Base-by-base conservation (phyloP, 2,329 filamentous ascomycete species). In the Epichloe aotearoae region DNA sequence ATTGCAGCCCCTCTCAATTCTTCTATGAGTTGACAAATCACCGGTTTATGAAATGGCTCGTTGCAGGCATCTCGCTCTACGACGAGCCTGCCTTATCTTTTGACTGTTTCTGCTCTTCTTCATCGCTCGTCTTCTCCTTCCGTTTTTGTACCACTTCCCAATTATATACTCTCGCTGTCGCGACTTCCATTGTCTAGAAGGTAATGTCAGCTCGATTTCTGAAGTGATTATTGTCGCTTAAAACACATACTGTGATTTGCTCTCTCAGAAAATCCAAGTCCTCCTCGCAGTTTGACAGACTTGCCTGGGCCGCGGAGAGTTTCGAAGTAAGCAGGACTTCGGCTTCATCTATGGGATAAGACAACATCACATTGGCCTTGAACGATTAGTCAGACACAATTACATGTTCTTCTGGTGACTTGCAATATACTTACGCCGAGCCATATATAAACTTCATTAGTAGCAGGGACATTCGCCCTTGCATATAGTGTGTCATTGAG, bases 111-210 rank as follows among this genome's bases (percentile, higher is more conserved):
- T 66, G 63, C 42, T 64, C 65, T 52, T 69, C 67, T 48, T 73
- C 81, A 55, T 81, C 78, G 39, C 84, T 82, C 3, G 70, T 74
- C 67, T 89, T 93, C 54, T 95, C 89, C 73, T 95, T 96, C 59
- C 93, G 77, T 70, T 94, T 88, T 73, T 95, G 87, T 42, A 91
- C 88, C 4, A 98, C 89, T 62, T 98, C 93, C 91, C 93, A 97
- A 69, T 98, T 98, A 69, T 98, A 97, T n/a, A 98, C 90, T 56
- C 93, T 79, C 20, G 93, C 93, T 40, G 91, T 89, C 4, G 93
- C 93, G 36, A 98, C 93, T 69, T 98, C 93, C 74, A 98, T 84
- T 0, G 90, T 96, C 88, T 94, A 17, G n/a, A 39, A 42, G 7
- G 19, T 34, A 26, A 15, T 23, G 43, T 55, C 34, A 51, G 47